Evolutionary conservation across 306 rosid species (phyloP), one percentile per base, ranked within the genome.

Genomic region (Delonix regia): DNA sequence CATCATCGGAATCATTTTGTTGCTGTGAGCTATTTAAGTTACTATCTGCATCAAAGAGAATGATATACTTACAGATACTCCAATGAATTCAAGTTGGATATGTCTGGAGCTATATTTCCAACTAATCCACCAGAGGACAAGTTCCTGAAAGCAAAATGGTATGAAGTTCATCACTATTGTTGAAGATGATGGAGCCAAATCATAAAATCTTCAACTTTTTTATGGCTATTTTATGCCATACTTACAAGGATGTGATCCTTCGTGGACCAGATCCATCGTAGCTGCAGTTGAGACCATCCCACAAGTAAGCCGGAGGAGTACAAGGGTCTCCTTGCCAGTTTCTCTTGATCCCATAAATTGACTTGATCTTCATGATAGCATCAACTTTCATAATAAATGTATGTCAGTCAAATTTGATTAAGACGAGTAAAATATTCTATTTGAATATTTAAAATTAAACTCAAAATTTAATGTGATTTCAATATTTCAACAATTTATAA

Each of bases 321-420:
- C 88, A 85, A 68, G 85, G 88, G 66, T 85, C 88, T 69, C 81
- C 88, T 47, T 81, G 78, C 88, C 85, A 85, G 60, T 85, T 85
- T 74, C 85, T 81, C 81, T 81, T 78, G 66, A 85, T 85, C 41
- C 71, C 81, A 78, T 85, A 81, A 10, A 8, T 10, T 81, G 78
- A 81, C 72, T 78, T 81, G 11, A 85, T 53, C 60, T 45, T 78
- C 47, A 36, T 41, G 75, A 85, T 81, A 52, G 76, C 83, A 52
- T 78, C 61, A 61, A 33, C 88, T 85, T 12, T 73, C 39, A 21
- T 71, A 59, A 76, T 57, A 65, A 21, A 84, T 4, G 39, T 10
- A 61, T 47, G 22, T 22, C 63, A 21, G 45, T 68, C 77, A 83
- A 21, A 44, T 72, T 65, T 22, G 53, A 42, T n/a, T 21, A 19